These are phyloP conservation scores for Pseudodiploospora longispora DNA, from an alignment of 2,329 filamentous ascomycete species.

Conservation along the genomic window DNA sequence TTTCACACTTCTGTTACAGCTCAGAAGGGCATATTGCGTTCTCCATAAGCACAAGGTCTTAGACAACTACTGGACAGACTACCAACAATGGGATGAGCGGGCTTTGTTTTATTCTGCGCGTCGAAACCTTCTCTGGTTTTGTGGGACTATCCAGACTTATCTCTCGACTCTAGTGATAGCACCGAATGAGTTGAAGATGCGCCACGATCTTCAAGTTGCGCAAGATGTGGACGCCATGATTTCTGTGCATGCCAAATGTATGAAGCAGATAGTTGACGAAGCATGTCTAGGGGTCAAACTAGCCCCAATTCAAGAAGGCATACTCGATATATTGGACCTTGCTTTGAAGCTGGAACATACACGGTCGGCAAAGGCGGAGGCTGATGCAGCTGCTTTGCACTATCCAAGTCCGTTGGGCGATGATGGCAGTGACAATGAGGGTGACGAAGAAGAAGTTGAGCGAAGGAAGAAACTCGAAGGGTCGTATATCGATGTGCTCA, in stretches of 20 bases:
- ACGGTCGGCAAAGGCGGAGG: slow-evolving; percentile 28
- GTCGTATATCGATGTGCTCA: slow-evolving; percentile 45
- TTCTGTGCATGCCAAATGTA: slow-evolving; percentile 54
- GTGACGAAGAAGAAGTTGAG: slow-evolving; percentile 20
- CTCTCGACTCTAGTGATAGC: slow-evolving; percentile 65
- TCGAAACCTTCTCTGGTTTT: slow-evolving; percentile 69
- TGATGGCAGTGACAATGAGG: neutral
- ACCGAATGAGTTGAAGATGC: slow-evolving; percentile 50
- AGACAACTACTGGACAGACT: slow-evolving; percentile 30
- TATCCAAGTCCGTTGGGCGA: neutral
- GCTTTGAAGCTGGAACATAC: slow-evolving; percentile 60
- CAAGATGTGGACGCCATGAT: slow-evolving; percentile 79
- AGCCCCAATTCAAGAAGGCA: slow-evolving; percentile 59
- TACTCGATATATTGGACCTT: slow-evolving; percentile 71
- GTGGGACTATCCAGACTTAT: slow-evolving; percentile 66
- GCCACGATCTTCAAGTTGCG: slow-evolving; percentile 47
- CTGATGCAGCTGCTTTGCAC: slow-evolving; percentile 6
- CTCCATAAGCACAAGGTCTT: slow-evolving; percentile 49
- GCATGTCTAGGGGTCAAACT: slow-evolving; percentile 63
- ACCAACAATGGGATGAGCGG: slow-evolving; percentile 32
- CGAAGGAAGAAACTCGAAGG: slow-evolving; percentile 22
- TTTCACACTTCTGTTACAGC: slow-evolving; percentile 70
- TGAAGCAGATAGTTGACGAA: slow-evolving; percentile 55
- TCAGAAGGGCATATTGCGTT: slow-evolving; percentile 60
- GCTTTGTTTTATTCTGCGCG: slow-evolving; percentile 53